Percentiles rank a stretch among this genome's conserved stretches.
phyloP scores from a whole-genome alignment of 1,284 basidiomycete species.

The Ustilago loliicola region DNA sequence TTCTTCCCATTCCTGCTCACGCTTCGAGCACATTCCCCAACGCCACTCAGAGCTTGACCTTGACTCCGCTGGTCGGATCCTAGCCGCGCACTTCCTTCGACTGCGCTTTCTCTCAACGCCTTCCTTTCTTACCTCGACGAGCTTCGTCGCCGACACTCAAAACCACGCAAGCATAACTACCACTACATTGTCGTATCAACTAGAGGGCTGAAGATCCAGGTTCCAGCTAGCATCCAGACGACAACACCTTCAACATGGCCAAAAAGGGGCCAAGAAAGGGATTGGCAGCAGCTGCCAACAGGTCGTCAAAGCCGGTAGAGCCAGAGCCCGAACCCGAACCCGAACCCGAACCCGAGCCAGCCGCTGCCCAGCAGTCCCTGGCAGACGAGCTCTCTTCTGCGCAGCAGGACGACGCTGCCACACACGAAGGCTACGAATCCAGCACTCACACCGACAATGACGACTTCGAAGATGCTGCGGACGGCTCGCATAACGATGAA shows the following conservation, averaged over 20 bases:
- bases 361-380: slow-evolving; percentile 20
- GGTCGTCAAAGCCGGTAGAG: slow-evolving; percentile 10
- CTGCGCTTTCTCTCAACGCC: neutral
- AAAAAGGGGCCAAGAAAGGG: slow-evolving; percentile 23
- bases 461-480: slow-evolving; percentile 52
- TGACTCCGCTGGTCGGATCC: slow-evolving; percentile 26
- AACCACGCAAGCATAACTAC: neutral
- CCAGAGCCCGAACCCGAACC: neutral
- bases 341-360: neutral
- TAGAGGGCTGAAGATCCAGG: too few species aligned
- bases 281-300: slow-evolving; percentile 11
- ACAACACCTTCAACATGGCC: slow-evolving; percentile 11
- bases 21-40: slow-evolving; percentile 10
- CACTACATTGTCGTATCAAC: neutral
- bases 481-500: slow-evolving; percentile 35
- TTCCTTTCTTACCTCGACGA: slow-evolving; percentile 15
- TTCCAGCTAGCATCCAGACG: neutral
- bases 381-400: slow-evolving; percentile 35
- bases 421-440: slow-evolving; percentile 40
- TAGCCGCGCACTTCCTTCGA: neutral
- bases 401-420: slow-evolving; percentile 3
- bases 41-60: neutral
- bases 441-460: slow-evolving; percentile 50
- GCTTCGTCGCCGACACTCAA: slow-evolving; percentile 6
- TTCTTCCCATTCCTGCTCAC: neutral